Percentiles rank a stretch among this genome's conserved stretches.
These are phyloP conservation scores for Phylloporus arenicola DNA, from an alignment of 768 basidiomycete species.

Conservation along the genomic window DNA sequence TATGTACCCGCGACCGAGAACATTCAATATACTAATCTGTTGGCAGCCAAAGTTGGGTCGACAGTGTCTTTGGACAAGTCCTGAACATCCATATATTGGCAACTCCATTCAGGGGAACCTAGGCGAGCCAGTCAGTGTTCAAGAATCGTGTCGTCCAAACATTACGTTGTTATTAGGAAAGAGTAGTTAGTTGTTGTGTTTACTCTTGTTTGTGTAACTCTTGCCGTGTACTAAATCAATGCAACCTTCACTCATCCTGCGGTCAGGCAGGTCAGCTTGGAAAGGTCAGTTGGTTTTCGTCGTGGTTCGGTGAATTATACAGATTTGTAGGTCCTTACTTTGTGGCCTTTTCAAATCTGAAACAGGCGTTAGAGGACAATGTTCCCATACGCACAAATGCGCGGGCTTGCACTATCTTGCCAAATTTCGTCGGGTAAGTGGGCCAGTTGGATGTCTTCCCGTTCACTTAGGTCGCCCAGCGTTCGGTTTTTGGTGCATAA, in stretches of 20 bases:
- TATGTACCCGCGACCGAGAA: too few relatives aligned
- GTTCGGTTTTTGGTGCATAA: slow-evolving; percentile 92
- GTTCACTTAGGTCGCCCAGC: slow-evolving; percentile 34
- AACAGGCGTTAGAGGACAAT: slow-evolving; percentile 73
- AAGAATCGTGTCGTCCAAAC: too few relatives aligned
- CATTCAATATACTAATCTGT: too few relatives aligned
- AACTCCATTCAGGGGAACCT: too few relatives aligned
- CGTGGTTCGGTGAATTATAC: background rate
- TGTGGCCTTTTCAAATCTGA: slow-evolving; percentile 84
- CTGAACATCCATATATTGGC: too few relatives aligned
- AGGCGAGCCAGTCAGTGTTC: too few relatives aligned
- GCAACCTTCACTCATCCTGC: slow-evolving; percentile 56
- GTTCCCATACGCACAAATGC: slow-evolving; percentile 86
- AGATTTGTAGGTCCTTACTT: slow-evolving; percentile 78
- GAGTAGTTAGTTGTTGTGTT: background rate
- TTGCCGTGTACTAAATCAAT: slow-evolving; percentile 30
- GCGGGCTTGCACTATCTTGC: slow-evolving; percentile 86
- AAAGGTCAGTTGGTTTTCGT: slow-evolving; percentile 47
- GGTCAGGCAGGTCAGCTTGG: slow-evolving; percentile 77
- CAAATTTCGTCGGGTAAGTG: slow-evolving; percentile 90
- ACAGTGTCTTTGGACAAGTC: too few relatives aligned
- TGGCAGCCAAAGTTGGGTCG: too few relatives aligned
- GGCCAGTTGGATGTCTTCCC: background rate
- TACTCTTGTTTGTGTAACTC: slow-evolving; percentile 2
- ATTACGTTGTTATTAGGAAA: too few relatives aligned